These are phyloP conservation scores for Naegleria gruberi DNA, from an alignment of 208 protist genomes.

Conservation along the genomic window DNA sequence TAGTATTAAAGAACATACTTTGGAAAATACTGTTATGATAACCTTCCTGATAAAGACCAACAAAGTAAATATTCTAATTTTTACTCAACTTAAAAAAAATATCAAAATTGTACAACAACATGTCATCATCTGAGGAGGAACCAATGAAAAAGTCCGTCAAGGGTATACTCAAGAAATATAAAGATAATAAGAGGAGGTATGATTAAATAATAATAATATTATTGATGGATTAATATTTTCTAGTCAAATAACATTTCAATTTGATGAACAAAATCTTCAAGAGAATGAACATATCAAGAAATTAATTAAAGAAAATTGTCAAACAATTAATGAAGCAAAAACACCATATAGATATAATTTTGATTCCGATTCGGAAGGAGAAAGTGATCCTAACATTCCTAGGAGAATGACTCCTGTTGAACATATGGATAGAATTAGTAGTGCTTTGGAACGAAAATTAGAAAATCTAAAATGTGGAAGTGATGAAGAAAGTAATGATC, in stretches of 20 bases:
- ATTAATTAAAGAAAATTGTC: not conserved
- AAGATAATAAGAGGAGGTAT: not conserved
- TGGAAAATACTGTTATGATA: too few relatives aligned
- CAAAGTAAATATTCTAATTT: too few relatives aligned
- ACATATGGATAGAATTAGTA: not conserved
- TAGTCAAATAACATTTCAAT: not conserved
- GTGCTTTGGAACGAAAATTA: not conserved
- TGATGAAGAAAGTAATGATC: not conserved
- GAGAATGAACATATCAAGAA: not conserved
- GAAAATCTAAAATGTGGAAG: not conserved
- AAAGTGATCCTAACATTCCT: not conserved
- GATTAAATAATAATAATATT: too few relatives aligned
- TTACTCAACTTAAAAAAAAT: too few relatives aligned
- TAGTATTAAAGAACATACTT: too few relatives aligned
- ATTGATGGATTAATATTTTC: not conserved
- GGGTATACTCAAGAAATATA: not conserved
- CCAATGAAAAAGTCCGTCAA: not conserved
- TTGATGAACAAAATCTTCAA: not conserved
- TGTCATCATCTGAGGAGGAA: not conserved
- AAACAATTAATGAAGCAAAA: not conserved
- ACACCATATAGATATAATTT: not conserved
- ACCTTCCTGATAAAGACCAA: too few relatives aligned
- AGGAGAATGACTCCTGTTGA: not conserved
- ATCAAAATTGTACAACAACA: too few relatives aligned
- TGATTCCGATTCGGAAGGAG: not conserved